Evolutionary conservation across 768 basidiomycete species (phyloP).

Genomic region (Fomitopsis pulvina): DNA sequence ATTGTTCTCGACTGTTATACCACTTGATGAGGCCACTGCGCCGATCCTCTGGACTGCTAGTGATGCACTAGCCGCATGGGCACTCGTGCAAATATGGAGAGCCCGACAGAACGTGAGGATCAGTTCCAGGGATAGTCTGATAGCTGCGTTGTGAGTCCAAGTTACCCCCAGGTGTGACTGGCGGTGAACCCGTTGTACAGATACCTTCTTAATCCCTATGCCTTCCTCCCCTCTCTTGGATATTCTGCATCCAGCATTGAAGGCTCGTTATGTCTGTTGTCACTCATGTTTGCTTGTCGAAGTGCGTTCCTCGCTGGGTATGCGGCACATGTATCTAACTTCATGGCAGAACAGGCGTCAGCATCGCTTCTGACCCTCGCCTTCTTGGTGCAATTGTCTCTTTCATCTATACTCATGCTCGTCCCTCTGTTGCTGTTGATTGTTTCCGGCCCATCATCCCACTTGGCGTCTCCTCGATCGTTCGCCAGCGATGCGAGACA

Average conservation of each 20-base stretch:
- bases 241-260: conserved; percentile 81
- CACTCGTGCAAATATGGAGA: conserved; percentile 62
- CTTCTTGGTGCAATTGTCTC: conserved; percentile 61
- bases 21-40: conserved; percentile 39
- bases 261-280: conserved; percentile 59
- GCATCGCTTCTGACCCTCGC: conserved; percentile 62
- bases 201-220: conserved; percentile 87
- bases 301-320: conserved; percentile 32
- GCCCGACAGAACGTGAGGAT: conserved; percentile 45
- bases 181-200: conserved; percentile 32
- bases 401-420: conserved; percentile 65
- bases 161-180: not conserved
- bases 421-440: conserved; percentile 65
- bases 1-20: conserved; percentile 66
- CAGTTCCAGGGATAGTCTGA: conserved; percentile 48
- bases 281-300: conserved; percentile 65
- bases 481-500: conserved; percentile 15
- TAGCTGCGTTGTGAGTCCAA: conserved; percentile 59
- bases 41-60: conserved; percentile 63
- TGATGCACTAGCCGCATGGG: conserved; percentile 65
- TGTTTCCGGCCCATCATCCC: conserved; percentile 53
- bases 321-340: not conserved
- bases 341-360: conserved; percentile 46
- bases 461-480: conserved; percentile 52
- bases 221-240: conserved; percentile 72